Evolutionary conservation across 202 grass and related monocot genomes (phyloP).

Genomic region (Brachypodium distachyon): DNA sequence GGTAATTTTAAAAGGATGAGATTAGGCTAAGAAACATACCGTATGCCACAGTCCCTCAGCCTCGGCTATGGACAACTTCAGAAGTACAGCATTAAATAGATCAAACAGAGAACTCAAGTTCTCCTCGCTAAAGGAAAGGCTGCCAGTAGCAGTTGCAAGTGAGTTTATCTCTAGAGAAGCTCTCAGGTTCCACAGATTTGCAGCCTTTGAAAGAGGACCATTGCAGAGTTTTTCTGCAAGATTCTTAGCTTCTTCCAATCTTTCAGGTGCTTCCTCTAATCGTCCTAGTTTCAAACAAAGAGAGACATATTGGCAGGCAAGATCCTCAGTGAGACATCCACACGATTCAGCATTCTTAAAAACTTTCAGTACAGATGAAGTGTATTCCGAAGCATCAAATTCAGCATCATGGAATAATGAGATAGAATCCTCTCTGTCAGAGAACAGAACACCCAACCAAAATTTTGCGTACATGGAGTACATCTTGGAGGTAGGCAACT

Average conservation of each 20-base stretch:
- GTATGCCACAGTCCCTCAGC: conserved; percentile 66
- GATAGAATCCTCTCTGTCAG: conserved; percentile 36
- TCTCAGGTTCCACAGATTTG: conserved; percentile 69
- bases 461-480: conserved; percentile 79
- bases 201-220: conserved; percentile 47
- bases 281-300: conserved; percentile 45
- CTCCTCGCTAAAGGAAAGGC: conserved; percentile 37
- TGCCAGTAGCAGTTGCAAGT: conserved; percentile 24
- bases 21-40: conserved; percentile 38
- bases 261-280: conserved; percentile 3
- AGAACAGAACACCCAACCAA: conserved; percentile 47
- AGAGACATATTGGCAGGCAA: conserved; percentile 74
- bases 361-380: conserved; percentile 49
- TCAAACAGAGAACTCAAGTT: conserved; percentile 50
- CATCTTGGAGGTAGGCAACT: conserved; percentile 68
- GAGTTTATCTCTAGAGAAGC: conserved; percentile 65
- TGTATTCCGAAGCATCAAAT: conserved; percentile 41
- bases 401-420: conserved; percentile 29
- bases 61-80: conserved; percentile 44
- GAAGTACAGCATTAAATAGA: conserved; percentile 48
- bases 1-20: neutral
- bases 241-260: conserved; percentile 64
- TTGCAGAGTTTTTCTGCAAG: conserved; percentile 63
- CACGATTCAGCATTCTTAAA: conserved; percentile 61
- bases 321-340: conserved; percentile 64